Evolutionary conservation across 1,284 basidiomycete genomes (phyloP).

Genomic region (Macrocystidia cucumis): DNA sequence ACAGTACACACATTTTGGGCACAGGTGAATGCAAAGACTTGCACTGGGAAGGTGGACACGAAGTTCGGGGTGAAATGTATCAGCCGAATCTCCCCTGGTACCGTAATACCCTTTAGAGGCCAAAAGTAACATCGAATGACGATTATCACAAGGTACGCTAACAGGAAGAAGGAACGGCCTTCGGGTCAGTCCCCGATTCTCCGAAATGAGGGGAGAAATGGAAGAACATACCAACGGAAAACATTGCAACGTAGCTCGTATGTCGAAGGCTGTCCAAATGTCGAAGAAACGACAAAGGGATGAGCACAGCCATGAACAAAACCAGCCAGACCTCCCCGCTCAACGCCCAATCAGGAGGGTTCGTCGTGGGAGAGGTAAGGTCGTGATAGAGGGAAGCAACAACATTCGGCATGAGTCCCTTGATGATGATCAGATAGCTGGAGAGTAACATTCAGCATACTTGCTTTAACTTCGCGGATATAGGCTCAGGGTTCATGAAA

Average conservation of each 20-base stretch:
- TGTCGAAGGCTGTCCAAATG: constrained; percentile 78
- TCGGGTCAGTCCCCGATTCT: background rate
- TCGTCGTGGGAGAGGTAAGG: constrained; percentile 54
- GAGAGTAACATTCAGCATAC: background rate
- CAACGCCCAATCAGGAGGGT: constrained; percentile 67
- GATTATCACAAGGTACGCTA: constrained; percentile 70
- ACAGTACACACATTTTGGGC: constrained; percentile 73
- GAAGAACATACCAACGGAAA: constrained; percentile 65
- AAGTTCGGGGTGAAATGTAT: constrained; percentile 73
- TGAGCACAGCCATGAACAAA: constrained; percentile 75
- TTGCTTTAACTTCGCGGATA: background rate
- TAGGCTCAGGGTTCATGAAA: constrained; percentile 4
- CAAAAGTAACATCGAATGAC: constrained; percentile 70
- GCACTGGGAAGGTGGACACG: constrained; percentile 86
- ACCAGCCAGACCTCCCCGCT: constrained; percentile 82
- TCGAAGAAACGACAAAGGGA: constrained; percentile 85
- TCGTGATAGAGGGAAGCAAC: constrained; percentile 77
- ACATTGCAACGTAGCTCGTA: constrained; percentile 81
- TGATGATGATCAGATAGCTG: constrained; percentile 92
- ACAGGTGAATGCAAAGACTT: constrained; percentile 93
- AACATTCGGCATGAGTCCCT: constrained; percentile 93
- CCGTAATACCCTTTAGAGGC: constrained; percentile 53
- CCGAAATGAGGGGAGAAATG: background rate
- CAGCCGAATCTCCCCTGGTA: constrained; percentile 59
- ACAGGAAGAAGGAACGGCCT: constrained; percentile 6